Evolutionary conservation across 139 green algal genomes (phyloP).

Genomic region (Closterium sp.): DNA sequence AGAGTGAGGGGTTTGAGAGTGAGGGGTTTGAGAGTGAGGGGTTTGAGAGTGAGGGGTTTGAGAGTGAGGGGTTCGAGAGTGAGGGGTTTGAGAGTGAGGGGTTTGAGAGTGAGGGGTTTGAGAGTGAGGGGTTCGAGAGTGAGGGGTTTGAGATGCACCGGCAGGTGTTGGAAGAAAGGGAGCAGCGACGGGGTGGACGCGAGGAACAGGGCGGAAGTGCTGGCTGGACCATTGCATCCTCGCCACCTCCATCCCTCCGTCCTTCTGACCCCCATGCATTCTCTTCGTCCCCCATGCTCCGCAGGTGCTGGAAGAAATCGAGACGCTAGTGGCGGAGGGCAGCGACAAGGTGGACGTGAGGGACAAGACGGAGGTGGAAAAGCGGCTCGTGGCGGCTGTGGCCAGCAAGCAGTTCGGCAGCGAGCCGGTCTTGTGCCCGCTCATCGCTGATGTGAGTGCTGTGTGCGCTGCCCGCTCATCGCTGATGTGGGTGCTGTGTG

Average conservation of each 20-base stretch:
- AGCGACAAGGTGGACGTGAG: conserved; percentile 80
- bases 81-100: background rate
- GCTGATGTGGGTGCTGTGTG: too few relatives aligned
- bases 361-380: conserved; percentile 62
- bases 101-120: background rate
- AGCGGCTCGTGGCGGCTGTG: conserved; percentile 76
- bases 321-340: conserved; percentile 72
- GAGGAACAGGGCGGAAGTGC: background rate
- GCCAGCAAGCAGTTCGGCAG: conserved; percentile 83
- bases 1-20: background rate
- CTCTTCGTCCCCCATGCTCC: background rate
- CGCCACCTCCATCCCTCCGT: too few relatives aligned
- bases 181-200: background rate
- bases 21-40: background rate
- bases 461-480: background rate
- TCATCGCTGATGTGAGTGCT: conserved; percentile 76
- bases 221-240: too few relatives aligned
- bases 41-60: background rate
- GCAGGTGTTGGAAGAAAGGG: background rate
- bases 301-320: conserved; percentile 80
- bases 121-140: too few relatives aligned
- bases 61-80: background rate
- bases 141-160: too few relatives aligned
- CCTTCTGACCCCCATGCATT: background rate
- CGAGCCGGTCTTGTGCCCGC: conserved; percentile 76